Evolutionary conservation across 2,329 filamentous ascomycete genomes (phyloP).

Genomic region (Helotiales sp.): DNA sequence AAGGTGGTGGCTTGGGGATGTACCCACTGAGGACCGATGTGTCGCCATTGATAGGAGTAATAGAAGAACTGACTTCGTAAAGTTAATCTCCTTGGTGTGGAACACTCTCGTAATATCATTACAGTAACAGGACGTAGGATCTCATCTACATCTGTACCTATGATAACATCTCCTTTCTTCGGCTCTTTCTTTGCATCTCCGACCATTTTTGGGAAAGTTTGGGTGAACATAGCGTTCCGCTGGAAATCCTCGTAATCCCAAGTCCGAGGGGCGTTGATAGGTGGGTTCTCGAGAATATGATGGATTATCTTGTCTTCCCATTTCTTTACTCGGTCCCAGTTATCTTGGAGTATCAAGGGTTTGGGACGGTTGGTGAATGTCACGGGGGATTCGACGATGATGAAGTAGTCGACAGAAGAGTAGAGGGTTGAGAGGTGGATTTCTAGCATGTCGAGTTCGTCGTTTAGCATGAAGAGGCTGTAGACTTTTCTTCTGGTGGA

Average conservation of each 20-base stretch:
- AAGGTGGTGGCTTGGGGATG: conserved; percentile 48
- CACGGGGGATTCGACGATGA: conserved; percentile 58
- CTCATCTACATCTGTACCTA: conserved; percentile 49
- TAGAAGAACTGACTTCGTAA: conserved; percentile 40
- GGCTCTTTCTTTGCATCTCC: conserved; percentile 34
- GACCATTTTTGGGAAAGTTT: conserved; percentile 45
- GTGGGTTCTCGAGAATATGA: conserved; percentile 48
- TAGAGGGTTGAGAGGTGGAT: conserved; percentile 60
- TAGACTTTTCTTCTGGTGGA: conserved; percentile 49
- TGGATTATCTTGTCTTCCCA: conserved; percentile 64
- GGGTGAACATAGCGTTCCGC: conserved; percentile 57
- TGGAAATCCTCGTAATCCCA: conserved; percentile 55
- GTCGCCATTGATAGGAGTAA: conserved; percentile 41
- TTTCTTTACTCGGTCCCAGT: conserved; percentile 50
- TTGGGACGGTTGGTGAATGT: conserved; percentile 61
- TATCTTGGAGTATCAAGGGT: conserved; percentile 51
- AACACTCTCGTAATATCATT: conserved; percentile 38
- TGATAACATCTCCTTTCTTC: conserved; percentile 41
- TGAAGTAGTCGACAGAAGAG: conserved; percentile 62
- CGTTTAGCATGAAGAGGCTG: conserved; percentile 63
- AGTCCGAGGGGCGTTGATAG: conserved; percentile 39
- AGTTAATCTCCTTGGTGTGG: conserved; percentile 36
- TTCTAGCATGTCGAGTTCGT: conserved; percentile 67
- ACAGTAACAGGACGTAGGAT: conserved; percentile 40
- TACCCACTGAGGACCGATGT: conserved; percentile 39